These are phyloP conservation scores for Edaphochlamys debaryana DNA, from an alignment of 139 green algal genomes.

Conservation along the genomic window DNA sequence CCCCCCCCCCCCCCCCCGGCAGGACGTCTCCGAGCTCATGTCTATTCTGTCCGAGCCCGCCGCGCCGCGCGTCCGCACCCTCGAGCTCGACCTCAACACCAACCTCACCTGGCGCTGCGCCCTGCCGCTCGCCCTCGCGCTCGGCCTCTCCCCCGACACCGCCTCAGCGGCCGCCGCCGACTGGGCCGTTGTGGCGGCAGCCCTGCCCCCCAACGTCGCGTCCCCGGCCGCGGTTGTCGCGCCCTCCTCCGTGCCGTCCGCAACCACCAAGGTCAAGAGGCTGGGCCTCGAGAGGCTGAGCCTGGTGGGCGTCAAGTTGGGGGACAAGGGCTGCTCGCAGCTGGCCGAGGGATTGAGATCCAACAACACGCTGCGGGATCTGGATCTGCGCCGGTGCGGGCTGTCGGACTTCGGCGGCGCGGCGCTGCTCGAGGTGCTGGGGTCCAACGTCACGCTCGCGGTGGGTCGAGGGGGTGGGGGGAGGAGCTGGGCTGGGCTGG, in stretches of 20 bases:
- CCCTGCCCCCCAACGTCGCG: not conserved
- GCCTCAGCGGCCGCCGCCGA: not conserved
- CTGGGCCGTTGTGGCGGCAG: conserved; percentile 6
- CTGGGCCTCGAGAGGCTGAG: conserved; percentile 39
- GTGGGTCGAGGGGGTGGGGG: too few species aligned
- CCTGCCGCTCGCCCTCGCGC: conserved; percentile 8
- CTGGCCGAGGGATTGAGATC: conserved; percentile 37
- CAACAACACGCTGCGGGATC: conserved; percentile 46
- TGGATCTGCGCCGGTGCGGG: conserved; percentile 48
- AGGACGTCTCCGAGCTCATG: conserved; percentile 40
- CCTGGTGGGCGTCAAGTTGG: conserved; percentile 47
- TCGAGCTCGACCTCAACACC: conserved; percentile 33
- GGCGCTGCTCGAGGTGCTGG: conserved; percentile 32
- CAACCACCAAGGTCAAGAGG: conserved; percentile 9
- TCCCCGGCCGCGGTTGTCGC: not conserved
- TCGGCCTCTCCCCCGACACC: conserved; percentile 5
- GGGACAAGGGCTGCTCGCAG: conserved; percentile 50
- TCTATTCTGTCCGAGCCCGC: conserved; percentile 21
- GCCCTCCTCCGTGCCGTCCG: not conserved
- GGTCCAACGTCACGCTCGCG: conserved; percentile 9
- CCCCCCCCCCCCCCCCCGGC: not conserved
- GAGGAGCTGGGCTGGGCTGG: too few species aligned
- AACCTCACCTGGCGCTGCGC: conserved; percentile 33
- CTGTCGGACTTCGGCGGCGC: conserved; percentile 44
- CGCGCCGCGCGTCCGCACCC: conserved; percentile 33